These are phyloP conservation scores for Candida peoriensis DNA, from an alignment of 805 yeast genomes.

Conservation along the genomic window DNA sequence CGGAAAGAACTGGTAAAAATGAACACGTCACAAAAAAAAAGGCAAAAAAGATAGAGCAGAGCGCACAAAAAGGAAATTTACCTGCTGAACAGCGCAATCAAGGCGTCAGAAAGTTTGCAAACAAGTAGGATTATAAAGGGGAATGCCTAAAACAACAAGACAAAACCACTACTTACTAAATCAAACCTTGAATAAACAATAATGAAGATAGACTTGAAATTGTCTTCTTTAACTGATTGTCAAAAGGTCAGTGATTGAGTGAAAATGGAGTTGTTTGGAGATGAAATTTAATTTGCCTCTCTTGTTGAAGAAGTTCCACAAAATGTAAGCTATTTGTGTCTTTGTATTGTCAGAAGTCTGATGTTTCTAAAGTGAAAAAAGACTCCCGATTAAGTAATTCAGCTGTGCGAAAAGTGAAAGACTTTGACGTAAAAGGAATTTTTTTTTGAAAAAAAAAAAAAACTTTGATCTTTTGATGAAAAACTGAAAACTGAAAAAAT, in stretches of 20 bases:
- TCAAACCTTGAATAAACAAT: too few species aligned
- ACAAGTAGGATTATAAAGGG: neutral
- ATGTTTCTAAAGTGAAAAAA: too few species aligned
- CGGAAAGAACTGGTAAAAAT: conserved; percentile 1
- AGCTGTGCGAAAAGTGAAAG: neutral
- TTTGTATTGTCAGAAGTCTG: too few species aligned
- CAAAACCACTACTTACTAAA: too few species aligned
- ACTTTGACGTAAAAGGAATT: neutral
- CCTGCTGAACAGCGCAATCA: conserved; percentile 25
- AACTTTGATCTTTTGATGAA: neutral
- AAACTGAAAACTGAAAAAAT: neutral
- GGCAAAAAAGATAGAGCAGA: neutral
- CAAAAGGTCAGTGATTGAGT: too few species aligned
- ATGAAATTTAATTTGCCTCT: neutral
- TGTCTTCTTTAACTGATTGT: too few species aligned
- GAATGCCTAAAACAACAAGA: neutral
- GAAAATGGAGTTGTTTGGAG: neutral
- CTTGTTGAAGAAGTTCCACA: too few species aligned
- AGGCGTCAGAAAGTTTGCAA: conserved; percentile 22
- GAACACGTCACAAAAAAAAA: conserved; percentile 9
- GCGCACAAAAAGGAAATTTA: conserved; percentile 7
- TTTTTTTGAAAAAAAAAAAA: neutral
- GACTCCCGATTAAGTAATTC: too few species aligned
- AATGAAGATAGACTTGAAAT: too few species aligned
- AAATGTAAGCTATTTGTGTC: too few species aligned